phyloP scores from a whole-genome alignment of 179 eudicot species.

The Spergularia azorica region DNA sequence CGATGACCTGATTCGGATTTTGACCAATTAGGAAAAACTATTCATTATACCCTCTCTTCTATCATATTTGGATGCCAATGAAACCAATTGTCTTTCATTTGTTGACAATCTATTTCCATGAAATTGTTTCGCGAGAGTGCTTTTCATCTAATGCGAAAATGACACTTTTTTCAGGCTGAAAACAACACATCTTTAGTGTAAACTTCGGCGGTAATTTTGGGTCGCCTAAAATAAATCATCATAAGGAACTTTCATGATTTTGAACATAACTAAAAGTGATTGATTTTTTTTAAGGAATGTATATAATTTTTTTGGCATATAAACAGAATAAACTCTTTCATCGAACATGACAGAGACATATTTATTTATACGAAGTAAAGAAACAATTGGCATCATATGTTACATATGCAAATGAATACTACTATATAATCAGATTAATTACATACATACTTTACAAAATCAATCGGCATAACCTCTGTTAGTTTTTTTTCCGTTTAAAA shows the following conservation, averaged over 20 bases:
- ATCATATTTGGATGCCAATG: not conserved
- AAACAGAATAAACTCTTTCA: not conserved
- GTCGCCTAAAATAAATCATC: no score
- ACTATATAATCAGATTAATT: not conserved
- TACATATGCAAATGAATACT: not conserved
- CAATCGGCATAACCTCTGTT: not conserved
- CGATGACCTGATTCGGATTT: slow-evolving; percentile 10
- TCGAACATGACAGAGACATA: not conserved
- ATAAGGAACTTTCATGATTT: no score
- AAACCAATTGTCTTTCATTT: not conserved
- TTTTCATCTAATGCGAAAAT: no score
- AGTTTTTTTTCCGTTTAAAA: no score
- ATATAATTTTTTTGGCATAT: not conserved
- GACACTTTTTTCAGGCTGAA: no score
- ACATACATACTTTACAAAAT: slow-evolving; percentile 3
- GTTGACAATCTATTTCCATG: no score
- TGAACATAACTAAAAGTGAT: no score
- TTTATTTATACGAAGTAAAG: not conserved
- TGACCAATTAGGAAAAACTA: slow-evolving; percentile 4
- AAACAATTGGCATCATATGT: not conserved
- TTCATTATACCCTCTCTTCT: not conserved
- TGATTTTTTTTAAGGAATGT: no score
- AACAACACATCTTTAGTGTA: no score
- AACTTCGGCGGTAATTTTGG: no score
- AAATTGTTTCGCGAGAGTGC: no score